These are phyloP conservation scores for Dentipellis sp. DNA, from an alignment of 768 basidiomycete genomes.

Conservation along the genomic window DNA sequence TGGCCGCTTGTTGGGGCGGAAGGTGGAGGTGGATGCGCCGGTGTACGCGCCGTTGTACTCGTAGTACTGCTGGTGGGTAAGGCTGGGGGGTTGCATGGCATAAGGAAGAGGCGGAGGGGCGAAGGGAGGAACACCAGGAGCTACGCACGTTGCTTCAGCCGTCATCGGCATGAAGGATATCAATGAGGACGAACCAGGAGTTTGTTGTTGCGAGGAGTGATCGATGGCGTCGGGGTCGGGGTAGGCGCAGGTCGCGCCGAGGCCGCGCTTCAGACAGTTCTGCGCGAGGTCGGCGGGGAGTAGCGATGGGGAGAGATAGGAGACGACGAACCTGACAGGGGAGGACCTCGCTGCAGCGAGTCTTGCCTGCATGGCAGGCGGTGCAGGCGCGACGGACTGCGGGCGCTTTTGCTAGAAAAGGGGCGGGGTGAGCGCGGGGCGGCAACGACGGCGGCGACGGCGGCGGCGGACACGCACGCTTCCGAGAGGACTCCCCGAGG, in stretches of 20 bases:
- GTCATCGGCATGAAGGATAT: conserved; percentile 13
- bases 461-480: conserved; percentile 38
- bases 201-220: conserved; percentile 13
- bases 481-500: conserved; percentile 32
- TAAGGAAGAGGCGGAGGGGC: conserved; percentile 30
- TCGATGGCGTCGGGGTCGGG: conserved; percentile 56
- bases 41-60: conserved; percentile 50
- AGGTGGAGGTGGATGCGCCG: conserved; percentile 63
- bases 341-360: conserved; percentile 71
- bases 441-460: conserved; percentile 3
- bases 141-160: conserved; percentile 20
- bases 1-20: conserved; percentile 73
- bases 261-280: conserved; percentile 78
- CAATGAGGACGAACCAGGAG: conserved; percentile 13
- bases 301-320: conserved; percentile 5
- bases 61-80: conserved; percentile 55
- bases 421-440: conserved; percentile 12
- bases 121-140: conserved; percentile 25
- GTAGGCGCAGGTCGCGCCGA: conserved; percentile 62
- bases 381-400: conserved; percentile 75
- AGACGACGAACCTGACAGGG: conserved; percentile 58
- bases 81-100: conserved; percentile 26
- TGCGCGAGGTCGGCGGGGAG: conserved; percentile 20
- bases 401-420: conserved; percentile 58
- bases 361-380: conserved; percentile 78